Percentiles rank a stretch among this genome's conserved stretches.
These are phyloP conservation scores for Trypanosoma cruzi DNA, from an alignment of 208 protist genomes.

Conservation along the genomic window DNA sequence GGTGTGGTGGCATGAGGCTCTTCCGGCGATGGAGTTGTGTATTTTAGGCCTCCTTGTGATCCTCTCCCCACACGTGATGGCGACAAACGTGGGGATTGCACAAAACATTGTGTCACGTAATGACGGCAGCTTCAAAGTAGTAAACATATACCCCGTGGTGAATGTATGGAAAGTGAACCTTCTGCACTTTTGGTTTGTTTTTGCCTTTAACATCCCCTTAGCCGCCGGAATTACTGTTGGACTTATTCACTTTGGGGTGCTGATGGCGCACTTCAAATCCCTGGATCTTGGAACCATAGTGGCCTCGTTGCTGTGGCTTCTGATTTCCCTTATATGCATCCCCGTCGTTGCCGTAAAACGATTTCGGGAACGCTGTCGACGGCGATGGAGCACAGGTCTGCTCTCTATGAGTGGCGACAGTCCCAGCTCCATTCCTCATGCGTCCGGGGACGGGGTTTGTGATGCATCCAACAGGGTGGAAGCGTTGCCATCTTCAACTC, in stretches of 20 bases:
- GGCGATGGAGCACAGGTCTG: neutral
- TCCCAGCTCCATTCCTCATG: neutral
- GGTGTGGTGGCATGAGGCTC: slow-evolving; percentile 20
- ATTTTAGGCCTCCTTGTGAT: slow-evolving; percentile 72
- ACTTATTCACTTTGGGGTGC: slow-evolving; percentile 60
- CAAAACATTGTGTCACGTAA: slow-evolving; percentile 16
- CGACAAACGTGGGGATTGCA: slow-evolving; percentile 1
- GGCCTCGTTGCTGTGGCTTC: slow-evolving; percentile 57
- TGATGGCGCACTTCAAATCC: slow-evolving; percentile 54
- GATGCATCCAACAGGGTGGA: neutral
- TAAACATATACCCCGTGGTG: slow-evolving; percentile 38
- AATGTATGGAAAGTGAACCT: slow-evolving; percentile 63
- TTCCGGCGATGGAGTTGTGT: slow-evolving; percentile 57
- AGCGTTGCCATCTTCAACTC: neutral
- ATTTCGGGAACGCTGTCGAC: neutral
- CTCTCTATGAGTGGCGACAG: neutral
- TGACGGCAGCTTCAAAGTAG: neutral
- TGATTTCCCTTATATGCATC: slow-evolving; percentile 46
- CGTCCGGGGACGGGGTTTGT: neutral
- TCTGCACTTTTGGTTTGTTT: slow-evolving; percentile 73
- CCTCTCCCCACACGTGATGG: slow-evolving; percentile 71
- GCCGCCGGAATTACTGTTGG: slow-evolving; percentile 42
- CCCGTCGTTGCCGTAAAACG: slow-evolving; percentile 10
- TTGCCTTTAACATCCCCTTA: slow-evolving; percentile 49
- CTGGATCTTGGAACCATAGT: slow-evolving; percentile 41